These are phyloP conservation scores for Trichoderma gamsii DNA, from an alignment of 495 filamentous ascomycete species.

Conservation along the genomic window DNA sequence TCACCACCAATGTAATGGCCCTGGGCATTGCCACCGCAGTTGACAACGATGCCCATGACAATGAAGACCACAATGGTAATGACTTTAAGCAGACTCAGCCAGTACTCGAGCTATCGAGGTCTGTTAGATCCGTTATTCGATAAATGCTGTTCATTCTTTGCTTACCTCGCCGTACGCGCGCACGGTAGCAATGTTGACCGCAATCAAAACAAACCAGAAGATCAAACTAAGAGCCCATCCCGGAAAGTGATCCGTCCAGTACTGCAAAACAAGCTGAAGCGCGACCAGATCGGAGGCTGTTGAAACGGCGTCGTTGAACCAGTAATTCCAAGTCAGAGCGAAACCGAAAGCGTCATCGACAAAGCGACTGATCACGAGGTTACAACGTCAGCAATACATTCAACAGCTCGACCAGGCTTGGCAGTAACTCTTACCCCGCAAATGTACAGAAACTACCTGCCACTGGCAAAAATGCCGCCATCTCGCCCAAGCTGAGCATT, in stretches of 20 bases:
- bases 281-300: conserved; percentile 62
- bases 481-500: conserved; percentile 57
- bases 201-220: conserved; percentile 55
- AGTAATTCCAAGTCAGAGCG: conserved; percentile 56
- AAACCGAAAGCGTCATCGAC: conserved; percentile 58
- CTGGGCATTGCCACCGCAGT: conserved; percentile 52
- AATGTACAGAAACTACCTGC: conserved; percentile 48
- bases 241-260: conserved; percentile 51
- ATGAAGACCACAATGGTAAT: conserved; percentile 56
- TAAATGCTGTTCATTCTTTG: no score
- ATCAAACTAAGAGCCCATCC: conserved; percentile 58
- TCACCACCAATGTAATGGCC: conserved; percentile 58
- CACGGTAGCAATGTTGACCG: conserved; percentile 56
- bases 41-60: conserved; percentile 47
- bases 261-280: conserved; percentile 58
- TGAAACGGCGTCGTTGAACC: conserved; percentile 43
- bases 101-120: conserved; percentile 45
- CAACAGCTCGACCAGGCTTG: not conserved
- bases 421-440: not conserved
- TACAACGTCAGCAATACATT: conserved; percentile 32
- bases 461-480: conserved; percentile 61
- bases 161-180: conserved; percentile 47
- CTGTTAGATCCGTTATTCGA: not conserved
- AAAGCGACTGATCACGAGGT: conserved; percentile 10
- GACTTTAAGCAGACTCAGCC: conserved; percentile 59